Percentiles rank a stretch among this genome's conserved stretches.
These are phyloP conservation scores for Euphorbia schlechtendalii DNA, from an alignment of 441 rosid genomes.

Conservation along the genomic window DNA sequence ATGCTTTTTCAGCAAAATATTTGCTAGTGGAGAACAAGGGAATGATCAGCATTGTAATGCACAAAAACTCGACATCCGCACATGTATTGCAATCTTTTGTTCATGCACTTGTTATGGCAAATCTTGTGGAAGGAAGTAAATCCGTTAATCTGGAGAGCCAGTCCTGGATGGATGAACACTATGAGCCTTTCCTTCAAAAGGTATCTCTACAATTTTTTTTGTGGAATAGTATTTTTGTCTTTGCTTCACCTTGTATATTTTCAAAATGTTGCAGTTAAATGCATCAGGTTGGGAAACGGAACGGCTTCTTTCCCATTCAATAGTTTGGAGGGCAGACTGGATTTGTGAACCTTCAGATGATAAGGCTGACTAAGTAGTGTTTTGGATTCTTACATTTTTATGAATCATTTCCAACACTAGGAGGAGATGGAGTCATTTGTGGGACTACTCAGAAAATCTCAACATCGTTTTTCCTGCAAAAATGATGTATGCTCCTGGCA, in stretches of 20 bases:
- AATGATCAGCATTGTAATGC: conserved; percentile 41
- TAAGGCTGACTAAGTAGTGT: conserved; percentile 47
- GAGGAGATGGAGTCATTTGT: neutral
- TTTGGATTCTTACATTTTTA: conserved; percentile 1
- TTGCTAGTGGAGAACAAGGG: conserved; percentile 51
- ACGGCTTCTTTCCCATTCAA: conserved; percentile 69
- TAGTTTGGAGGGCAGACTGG: conserved; percentile 85
- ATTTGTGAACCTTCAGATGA: conserved; percentile 24
- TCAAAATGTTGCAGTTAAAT: conserved; percentile 44
- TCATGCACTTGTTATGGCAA: conserved; percentile 65
- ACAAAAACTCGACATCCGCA: conserved; percentile 50
- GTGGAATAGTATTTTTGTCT: neutral
- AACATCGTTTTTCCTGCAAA: neutral
- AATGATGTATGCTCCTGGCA: neutral
- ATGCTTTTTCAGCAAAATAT: conserved; percentile 46
- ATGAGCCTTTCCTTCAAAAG: conserved; percentile 51
- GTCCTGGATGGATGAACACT: conserved; percentile 77
- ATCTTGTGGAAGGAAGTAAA: conserved; percentile 22
- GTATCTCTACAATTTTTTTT: conserved; percentile 26
- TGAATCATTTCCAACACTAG: neutral
- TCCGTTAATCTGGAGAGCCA: conserved; percentile 40
- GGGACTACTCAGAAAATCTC: neutral
- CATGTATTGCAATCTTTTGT: conserved; percentile 72
- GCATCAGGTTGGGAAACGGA: conserved; percentile 80
- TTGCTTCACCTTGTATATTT: neutral